Base-by-base conservation (phyloP, 1,139 yeast genomes). In the Pichia sp. region DNA sequence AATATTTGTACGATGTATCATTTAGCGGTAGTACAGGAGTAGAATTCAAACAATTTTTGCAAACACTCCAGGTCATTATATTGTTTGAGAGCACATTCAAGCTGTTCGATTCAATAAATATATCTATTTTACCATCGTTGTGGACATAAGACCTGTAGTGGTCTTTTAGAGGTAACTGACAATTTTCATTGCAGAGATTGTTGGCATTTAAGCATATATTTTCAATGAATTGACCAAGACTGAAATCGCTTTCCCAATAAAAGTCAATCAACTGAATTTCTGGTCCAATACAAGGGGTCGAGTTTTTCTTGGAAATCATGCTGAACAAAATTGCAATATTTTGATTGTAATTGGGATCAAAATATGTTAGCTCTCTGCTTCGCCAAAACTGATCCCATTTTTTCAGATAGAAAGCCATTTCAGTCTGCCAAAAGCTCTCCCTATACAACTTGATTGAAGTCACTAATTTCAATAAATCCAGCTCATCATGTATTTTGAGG, bases 211-310 rank as follows among this genome's bases (percentile, higher is more conserved):
- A 75, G 58, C 90, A 86, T 47, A 86, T 76, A 58, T 86, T 87
- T 65, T 93, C 98, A 51, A 95, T 81, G 64, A 86, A 90, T 60
- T 87, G 87, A 0, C 99, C 99, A 48, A 95, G 72, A 15, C 97
- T 86, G 67, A 87, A 86, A 66, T 95, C 99, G 58, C 85, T 88
- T 50, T 90, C 97, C 72, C 96, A 85, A 67, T 93, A 95, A 67
- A 80, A 95, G 61, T 92, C 97, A 54, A 92, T 85, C 1, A 85
- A 82, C 32, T 89, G 82, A 36, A 85, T 76, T 54, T 82, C 90
- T 0, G 99, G 99, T 0, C 98, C 98, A 51, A 84, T 76, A 66
- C 99, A 95, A 0, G 98, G 97, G 0, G 96, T 90, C 0, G 95
- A 88, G 48, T 90, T 87, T 61, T 84, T 87, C 13, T 84, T 81